phyloP scores from a whole-genome alignment of 2,329 filamentous ascomycete genomes.

The Ceratocystis alfenasii region DNA sequence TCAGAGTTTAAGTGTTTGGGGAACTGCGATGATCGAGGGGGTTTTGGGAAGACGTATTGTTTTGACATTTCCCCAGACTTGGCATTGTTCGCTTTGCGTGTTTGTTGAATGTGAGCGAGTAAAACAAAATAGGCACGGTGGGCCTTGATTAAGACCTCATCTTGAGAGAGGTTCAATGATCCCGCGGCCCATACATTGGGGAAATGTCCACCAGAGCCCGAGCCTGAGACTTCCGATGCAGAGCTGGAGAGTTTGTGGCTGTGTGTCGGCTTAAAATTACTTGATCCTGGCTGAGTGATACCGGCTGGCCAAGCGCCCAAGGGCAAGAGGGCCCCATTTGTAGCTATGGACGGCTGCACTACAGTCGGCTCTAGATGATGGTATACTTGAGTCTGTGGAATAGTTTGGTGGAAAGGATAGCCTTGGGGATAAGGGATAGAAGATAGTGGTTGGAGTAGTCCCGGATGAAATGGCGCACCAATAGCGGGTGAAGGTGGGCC shows the following conservation, averaged over 20 bases:
- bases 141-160: conserved; percentile 2
- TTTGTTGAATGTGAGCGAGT: not conserved
- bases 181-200: not conserved
- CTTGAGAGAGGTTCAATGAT: not conserved
- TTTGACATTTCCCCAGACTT: not conserved
- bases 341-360: not conserved
- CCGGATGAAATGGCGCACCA: conserved; percentile 19
- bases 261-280: not conserved
- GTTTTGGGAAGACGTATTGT: conserved; percentile 17
- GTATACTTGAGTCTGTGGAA: conserved; percentile 8
- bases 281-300: not conserved
- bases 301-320: not conserved
- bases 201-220: not conserved
- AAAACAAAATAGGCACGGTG: conserved; percentile 13
- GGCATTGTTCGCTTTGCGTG: not conserved
- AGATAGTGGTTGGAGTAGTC: conserved; percentile 14
- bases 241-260: not conserved
- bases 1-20: not conserved
- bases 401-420: not conserved
- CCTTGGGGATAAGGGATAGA: conserved; percentile 3
- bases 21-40: conserved; percentile 11
- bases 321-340: not conserved
- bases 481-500: conserved; percentile 21
- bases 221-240: not conserved
- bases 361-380: not conserved